Base-by-base conservation (phyloP, 371 early-diverging fungal species). In the Capniomyces stellatus region DNA sequence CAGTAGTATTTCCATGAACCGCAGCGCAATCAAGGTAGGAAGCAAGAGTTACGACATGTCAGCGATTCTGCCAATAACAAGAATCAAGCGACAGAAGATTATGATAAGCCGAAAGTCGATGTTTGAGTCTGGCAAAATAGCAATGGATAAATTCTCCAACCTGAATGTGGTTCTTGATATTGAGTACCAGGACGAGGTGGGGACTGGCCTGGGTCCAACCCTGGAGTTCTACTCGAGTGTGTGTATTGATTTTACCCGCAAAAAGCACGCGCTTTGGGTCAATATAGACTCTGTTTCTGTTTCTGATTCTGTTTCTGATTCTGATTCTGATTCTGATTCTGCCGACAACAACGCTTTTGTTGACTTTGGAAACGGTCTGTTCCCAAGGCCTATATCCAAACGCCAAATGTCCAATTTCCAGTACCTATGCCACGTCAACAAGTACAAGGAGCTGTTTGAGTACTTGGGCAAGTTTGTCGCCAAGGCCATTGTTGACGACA, bases 151-250 rank as follows among this genome's bases (percentile, higher is more conserved):
- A 49, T 92, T 82, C 60, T 78, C 79, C n/a, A 70, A 71, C 10
- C 69, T 74, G 0, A 75, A 79, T 25, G 67, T 75, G 2, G 70
- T 87, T 35, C 69, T 95, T 46, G 92, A 95, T 62, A 76, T 93
- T 19, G 89, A 92, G 63, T 95, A 87, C 58, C 76, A 78, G 59
- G 89, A 85, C 28, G 96, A 95, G 58, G 91, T 87, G 22, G 96
- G 96, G 10, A 87, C 89, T 2, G 96, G 96, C 1, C 63, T 89
- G 22, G 96, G 96, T 0, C 92, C 93, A 0, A 93, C 96, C 0
- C 68, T 92, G 4, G 96, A 93, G 60, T 93, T 92, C 58, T 95
- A 89, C 60, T 73, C 89, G 1, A 61, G 74, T 3, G 79, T 88
- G 0, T 89, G 83, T 18, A 75, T 74, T 30, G 87, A 84, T 56